phyloP scores from a whole-genome alignment of 2,329 filamentous ascomycete genomes.

The Clonostachys chloroleuca region DNA sequence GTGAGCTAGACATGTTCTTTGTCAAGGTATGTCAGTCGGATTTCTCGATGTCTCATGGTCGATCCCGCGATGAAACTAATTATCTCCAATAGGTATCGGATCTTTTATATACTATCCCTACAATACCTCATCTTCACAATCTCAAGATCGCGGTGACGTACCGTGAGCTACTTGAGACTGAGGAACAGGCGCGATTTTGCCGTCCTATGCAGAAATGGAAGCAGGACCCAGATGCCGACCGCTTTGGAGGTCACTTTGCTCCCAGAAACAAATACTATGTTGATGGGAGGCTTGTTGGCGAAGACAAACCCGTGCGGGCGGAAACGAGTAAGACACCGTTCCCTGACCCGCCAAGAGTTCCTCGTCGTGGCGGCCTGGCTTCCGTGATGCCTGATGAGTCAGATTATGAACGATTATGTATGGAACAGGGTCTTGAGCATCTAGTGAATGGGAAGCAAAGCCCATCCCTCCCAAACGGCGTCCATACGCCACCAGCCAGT shows the following conservation, averaged over 20 bases:
- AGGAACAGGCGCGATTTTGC: slow-evolving; percentile 36
- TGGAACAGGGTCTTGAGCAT: slow-evolving; percentile 53
- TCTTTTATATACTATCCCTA: slow-evolving; percentile 54
- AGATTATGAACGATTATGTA: slow-evolving; percentile 49
- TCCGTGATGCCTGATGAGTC: slow-evolving; percentile 48
- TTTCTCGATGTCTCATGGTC: background rate
- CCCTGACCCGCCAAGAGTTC: slow-evolving; percentile 44
- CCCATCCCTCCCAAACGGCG: slow-evolving; percentile 38
- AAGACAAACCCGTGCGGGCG: slow-evolving; percentile 41
- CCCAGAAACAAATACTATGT: slow-evolving; percentile 55
- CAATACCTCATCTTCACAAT: slow-evolving; percentile 52
- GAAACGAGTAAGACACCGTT: slow-evolving; percentile 49
- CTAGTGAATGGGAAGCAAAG: slow-evolving; percentile 41
- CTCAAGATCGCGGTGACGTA: slow-evolving; percentile 54
- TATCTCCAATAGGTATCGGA: slow-evolving; percentile 46
- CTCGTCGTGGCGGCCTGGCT: slow-evolving; percentile 47
- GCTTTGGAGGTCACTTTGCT: slow-evolving; percentile 43
- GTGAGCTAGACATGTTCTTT: slow-evolving; percentile 60
- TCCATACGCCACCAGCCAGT: slow-evolving; percentile 40
- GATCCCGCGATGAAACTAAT: background rate
- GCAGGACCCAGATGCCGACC: slow-evolving; percentile 48
- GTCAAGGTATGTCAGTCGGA: slow-evolving; percentile 49
- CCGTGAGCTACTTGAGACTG: slow-evolving; percentile 50
- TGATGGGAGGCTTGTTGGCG: slow-evolving; percentile 48
- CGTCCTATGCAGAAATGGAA: slow-evolving; percentile 50